Evolutionary conservation across 768 basidiomycete genomes (phyloP).

Genomic region (Lactarius indigo): DNA sequence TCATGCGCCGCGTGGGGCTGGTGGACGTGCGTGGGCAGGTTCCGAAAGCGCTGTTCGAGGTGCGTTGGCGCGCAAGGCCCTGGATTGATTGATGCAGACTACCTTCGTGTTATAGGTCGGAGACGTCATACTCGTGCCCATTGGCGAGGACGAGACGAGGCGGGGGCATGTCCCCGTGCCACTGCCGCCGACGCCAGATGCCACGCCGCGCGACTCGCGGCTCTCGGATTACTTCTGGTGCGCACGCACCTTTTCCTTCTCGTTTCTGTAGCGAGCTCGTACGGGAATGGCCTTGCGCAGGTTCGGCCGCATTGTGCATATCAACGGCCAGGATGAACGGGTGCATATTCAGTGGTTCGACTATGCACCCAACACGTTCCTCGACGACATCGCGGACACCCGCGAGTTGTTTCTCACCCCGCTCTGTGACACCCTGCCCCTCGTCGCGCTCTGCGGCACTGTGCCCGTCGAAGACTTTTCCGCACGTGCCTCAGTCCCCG

Average conservation of each 20-base stretch:
- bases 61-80: slow-evolving; percentile 22
- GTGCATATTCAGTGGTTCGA: slow-evolving; percentile 76
- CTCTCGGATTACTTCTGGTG: slow-evolving; percentile 68
- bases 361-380: slow-evolving; percentile 59
- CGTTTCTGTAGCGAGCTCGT: background rate
- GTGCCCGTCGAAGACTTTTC: slow-evolving; percentile 37
- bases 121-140: slow-evolving; percentile 55
- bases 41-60: slow-evolving; percentile 11
- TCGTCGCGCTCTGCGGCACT: slow-evolving; percentile 44
- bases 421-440: slow-evolving; percentile 47
- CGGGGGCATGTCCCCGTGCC: slow-evolving; percentile 33
- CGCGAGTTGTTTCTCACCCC: slow-evolving; percentile 65
- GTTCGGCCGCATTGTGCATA: slow-evolving; percentile 64
- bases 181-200: slow-evolving; percentile 34
- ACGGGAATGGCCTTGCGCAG: slow-evolving; percentile 34
- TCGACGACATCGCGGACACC: slow-evolving; percentile 55
- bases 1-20: slow-evolving; percentile 14
- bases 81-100: background rate
- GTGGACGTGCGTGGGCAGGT: slow-evolving; percentile 6
- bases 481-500: background rate
- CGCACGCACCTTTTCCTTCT: background rate
- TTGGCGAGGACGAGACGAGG: slow-evolving; percentile 33
- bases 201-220: slow-evolving; percentile 38
- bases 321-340: slow-evolving; percentile 40
- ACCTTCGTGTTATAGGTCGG: slow-evolving; percentile 47